Evolutionary conservation across 768 basidiomycete genomes (phyloP).

Genomic region (Termitomyces titanicus): DNA sequence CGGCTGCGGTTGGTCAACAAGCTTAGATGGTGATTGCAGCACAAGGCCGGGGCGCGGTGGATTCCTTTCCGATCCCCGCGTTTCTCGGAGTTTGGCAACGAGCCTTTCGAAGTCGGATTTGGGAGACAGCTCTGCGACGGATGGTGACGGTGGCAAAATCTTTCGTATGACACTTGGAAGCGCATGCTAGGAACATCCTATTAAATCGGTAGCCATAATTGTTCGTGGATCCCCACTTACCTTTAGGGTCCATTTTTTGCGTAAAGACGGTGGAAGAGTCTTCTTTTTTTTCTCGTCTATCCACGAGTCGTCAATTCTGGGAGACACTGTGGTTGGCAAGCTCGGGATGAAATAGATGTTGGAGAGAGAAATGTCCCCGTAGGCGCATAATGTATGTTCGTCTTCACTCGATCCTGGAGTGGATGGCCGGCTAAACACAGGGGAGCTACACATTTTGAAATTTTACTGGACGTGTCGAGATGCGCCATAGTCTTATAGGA

Average conservation of each 20-base stretch:
- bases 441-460: background rate
- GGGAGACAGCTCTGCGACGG: constrained; percentile 12
- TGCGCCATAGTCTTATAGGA: background rate
- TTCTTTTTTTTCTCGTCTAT: constrained; percentile 4
- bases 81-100: constrained; percentile 11
- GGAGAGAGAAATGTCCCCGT: constrained; percentile 41
- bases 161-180: constrained; percentile 21
- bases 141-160: constrained; percentile 19
- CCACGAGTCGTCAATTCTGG: constrained; percentile 11
- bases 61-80: constrained; percentile 11
- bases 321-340: constrained; percentile 20
- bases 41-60: background rate
- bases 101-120: constrained; percentile 19
- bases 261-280: background rate
- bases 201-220: background rate
- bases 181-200: constrained; percentile 3
- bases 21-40: background rate
- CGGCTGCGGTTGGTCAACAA: constrained; percentile 2
- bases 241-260: background rate
- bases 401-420: constrained; percentile 20
- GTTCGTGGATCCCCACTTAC: background rate
- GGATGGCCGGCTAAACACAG: background rate
- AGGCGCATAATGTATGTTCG: constrained; percentile 37
- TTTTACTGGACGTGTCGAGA: too few relatives aligned
- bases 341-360: constrained; percentile 33